phyloP scores from a whole-genome alignment of 441 rosid genomes.

The Mallotus repandus region DNA sequence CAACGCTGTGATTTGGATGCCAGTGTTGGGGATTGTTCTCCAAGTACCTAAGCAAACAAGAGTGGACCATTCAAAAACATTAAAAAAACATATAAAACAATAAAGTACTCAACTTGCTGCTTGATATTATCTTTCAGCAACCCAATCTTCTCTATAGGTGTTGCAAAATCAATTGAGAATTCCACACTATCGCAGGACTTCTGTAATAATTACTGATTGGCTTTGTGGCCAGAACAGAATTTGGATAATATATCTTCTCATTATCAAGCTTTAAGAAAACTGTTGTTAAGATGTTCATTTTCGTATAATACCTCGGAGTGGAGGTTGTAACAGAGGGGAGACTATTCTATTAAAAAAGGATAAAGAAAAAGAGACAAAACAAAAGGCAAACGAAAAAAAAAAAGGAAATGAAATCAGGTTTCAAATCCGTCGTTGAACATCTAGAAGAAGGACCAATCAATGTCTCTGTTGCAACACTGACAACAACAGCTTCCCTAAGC shows the following conservation, averaged over 20 bases:
- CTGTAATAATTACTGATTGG: conserved; percentile 74
- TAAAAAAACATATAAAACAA: not conserved
- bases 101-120: conserved; percentile 40
- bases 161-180: conserved; percentile 65
- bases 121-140: conserved; percentile 48
- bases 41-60: too few relatives aligned
- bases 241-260: conserved; percentile 81
- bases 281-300: conserved; percentile 74
- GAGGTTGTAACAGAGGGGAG: too few relatives aligned
- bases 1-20: conserved; percentile 48
- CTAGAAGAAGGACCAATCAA: conserved; percentile 14
- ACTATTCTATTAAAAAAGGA: too few relatives aligned
- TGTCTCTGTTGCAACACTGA: not conserved
- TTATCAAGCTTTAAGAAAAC: conserved; percentile 74
- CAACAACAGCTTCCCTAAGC: not conserved
- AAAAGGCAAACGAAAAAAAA: too few relatives aligned
- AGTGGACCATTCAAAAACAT: too few relatives aligned
- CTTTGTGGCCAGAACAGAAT: conserved; percentile 57
- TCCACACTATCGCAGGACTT: conserved; percentile 69
- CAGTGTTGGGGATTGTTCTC: conserved; percentile 43
- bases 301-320: too few relatives aligned
- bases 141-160: conserved; percentile 58
- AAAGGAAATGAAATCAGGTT: conserved; percentile 39
- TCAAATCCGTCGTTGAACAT: conserved; percentile 35
- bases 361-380: too few relatives aligned